A percentile compares a stretch with the other conserved stretches of the same genome.
Conservation (phyloP, 2,329 filamentous ascomycete genomes). For the Byssothecium circinans region DNA sequence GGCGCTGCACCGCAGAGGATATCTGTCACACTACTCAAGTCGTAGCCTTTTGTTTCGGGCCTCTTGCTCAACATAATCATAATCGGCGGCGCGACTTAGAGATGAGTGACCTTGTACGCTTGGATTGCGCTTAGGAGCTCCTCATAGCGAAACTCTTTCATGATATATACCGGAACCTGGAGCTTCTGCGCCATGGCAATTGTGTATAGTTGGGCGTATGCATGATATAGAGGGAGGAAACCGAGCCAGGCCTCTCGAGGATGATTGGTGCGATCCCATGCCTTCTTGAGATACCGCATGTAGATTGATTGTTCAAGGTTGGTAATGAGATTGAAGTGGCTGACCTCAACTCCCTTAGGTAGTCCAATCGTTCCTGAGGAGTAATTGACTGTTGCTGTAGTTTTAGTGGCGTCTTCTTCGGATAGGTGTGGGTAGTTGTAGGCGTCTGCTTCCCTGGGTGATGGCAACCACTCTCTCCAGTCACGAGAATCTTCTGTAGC, state of each 20-base stretch:
- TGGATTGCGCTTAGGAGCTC: conserved; percentile 45
- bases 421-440: conserved; percentile 33
- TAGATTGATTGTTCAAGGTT: conserved; percentile 56
- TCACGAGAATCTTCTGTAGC: conserved; percentile 30
- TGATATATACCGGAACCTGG: conserved; percentile 49
- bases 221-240: conserved; percentile 48
- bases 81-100: conserved; percentile 48
- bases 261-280: conserved; percentile 44
- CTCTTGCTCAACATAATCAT: conserved; percentile 50
- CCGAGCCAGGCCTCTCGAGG: conserved; percentile 54
- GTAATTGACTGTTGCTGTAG: conserved; percentile 53
- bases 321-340: conserved; percentile 54
- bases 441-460: conserved; percentile 26
- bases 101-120: conserved; percentile 41
- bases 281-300: conserved; percentile 47
- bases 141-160: conserved; percentile 47
- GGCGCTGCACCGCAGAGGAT: conserved; percentile 49
- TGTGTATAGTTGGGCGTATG: conserved; percentile 51
- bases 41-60: conserved; percentile 45
- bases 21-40: conserved; percentile 44
- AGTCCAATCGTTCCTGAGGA: conserved; percentile 56
- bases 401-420: conserved; percentile 28
- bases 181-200: conserved; percentile 49
- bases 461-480: conserved; percentile 35
- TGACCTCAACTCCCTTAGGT: conserved; percentile 56